Percentiles rank a stretch among this genome's conserved stretches.
Evolutionary conservation across 2,329 filamentous ascomycete genomes (phyloP).

Genomic region (Cercospora beticola): DNA sequence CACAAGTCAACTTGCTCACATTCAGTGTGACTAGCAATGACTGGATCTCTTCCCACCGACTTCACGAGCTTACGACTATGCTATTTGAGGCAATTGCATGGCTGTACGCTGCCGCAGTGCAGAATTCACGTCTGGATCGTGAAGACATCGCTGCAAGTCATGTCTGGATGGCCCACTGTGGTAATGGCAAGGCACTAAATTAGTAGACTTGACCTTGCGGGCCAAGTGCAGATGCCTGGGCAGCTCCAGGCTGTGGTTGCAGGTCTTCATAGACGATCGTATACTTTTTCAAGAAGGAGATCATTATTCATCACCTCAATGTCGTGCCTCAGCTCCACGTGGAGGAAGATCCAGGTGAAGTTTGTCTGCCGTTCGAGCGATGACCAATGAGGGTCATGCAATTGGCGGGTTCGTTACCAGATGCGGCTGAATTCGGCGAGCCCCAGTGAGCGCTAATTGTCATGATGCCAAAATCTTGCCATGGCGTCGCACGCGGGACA

Average conservation of each 20-base stretch:
- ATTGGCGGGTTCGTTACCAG: conserved; percentile 7
- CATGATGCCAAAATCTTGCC: conserved; percentile 3
- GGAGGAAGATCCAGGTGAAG: background rate
- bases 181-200: background rate
- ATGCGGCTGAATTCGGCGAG: background rate
- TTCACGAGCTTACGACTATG: background rate
- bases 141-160: background rate
- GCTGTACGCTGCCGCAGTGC: background rate
- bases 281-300: background rate
- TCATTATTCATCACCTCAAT: background rate
- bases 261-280: background rate
- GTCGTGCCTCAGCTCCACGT: background rate
- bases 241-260: background rate
- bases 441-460: background rate
- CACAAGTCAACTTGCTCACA: background rate
- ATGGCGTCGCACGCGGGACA: background rate
- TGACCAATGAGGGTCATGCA: conserved; percentile 6
- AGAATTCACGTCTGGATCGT: background rate
- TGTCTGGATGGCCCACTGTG: background rate
- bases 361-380: conserved; percentile 1
- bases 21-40: background rate
- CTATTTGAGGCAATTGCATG: background rate
- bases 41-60: background rate
- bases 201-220: background rate
- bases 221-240: background rate